Conservation (phyloP, 306 rosid genomes). For the Betula pendula region DNA sequence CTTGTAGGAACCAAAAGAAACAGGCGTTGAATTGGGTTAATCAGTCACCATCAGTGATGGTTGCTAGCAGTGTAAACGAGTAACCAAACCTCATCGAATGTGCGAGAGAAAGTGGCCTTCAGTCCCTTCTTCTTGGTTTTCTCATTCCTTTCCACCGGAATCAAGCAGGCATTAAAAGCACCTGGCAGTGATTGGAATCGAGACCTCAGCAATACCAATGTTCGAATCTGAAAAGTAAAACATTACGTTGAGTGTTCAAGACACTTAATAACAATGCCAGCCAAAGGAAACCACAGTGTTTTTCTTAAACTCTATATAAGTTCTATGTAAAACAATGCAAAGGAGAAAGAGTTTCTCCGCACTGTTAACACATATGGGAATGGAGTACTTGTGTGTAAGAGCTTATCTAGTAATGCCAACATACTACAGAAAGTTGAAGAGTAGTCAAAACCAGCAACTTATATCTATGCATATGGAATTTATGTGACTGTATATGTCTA, state of each 20-base stretch:
- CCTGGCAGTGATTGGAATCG: constrained; percentile 86
- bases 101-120: constrained; percentile 62
- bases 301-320: not conserved
- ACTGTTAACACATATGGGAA: not conserved
- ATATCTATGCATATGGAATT: not conserved
- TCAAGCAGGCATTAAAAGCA: constrained; percentile 79
- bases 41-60: constrained; percentile 4
- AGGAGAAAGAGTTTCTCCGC: not conserved
- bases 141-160: constrained; percentile 61
- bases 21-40: constrained; percentile 7
- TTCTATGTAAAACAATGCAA: not conserved
- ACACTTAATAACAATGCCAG: not conserved
- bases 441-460: not conserved
- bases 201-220: constrained; percentile 77
- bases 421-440: not conserved
- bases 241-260: constrained; percentile 20
- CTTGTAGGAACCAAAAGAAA: constrained; percentile 1
- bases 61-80: constrained; percentile 26
- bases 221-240: constrained; percentile 72
- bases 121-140: constrained; percentile 55
- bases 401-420: not conserved
- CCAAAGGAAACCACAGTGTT: constrained; percentile 10
- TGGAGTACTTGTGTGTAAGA: not conserved
- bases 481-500: not conserved
- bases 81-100: constrained; percentile 69